A percentile compares a stretch with the other conserved stretches of the same genome.
Evolutionary conservation across 108 stramenopile species (phyloP).

Genomic region (Nitzschia sp.): DNA sequence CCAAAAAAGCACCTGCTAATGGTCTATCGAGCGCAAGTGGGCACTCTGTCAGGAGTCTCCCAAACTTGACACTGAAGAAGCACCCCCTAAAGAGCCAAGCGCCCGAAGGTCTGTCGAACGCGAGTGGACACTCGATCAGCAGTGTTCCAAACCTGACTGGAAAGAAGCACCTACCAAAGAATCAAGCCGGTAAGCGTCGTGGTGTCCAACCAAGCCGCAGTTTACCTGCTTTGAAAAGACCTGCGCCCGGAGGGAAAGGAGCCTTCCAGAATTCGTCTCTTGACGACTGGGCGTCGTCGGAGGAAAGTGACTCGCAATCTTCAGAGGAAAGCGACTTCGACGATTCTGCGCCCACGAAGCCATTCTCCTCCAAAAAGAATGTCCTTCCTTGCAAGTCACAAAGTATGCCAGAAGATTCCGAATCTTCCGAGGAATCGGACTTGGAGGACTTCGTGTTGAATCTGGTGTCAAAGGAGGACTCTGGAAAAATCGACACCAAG

Average conservation of each 20-base stretch:
- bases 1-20: too few relatives aligned
- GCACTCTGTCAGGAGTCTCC: neutral
- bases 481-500: too few relatives aligned
- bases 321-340: slow-evolving; percentile 10
- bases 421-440: slow-evolving; percentile 7
- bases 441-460: slow-evolving; percentile 4
- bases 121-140: neutral
- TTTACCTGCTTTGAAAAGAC: neutral
- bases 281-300: neutral
- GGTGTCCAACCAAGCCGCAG: slow-evolving; percentile 1
- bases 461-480: too few relatives aligned
- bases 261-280: neutral
- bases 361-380: neutral
- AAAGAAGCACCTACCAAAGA: neutral
- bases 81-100: neutral
- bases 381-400: neutral
- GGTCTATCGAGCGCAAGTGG: neutral
- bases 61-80: neutral
- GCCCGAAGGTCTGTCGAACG: neutral
- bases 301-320: neutral
- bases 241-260: neutral
- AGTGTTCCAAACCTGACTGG: neutral
- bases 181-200: neutral
- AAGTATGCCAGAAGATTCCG: neutral
- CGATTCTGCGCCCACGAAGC: neutral